Evolutionary conservation across 306 rosid genomes (phyloP).

Genomic region (Prunus mume): DNA sequence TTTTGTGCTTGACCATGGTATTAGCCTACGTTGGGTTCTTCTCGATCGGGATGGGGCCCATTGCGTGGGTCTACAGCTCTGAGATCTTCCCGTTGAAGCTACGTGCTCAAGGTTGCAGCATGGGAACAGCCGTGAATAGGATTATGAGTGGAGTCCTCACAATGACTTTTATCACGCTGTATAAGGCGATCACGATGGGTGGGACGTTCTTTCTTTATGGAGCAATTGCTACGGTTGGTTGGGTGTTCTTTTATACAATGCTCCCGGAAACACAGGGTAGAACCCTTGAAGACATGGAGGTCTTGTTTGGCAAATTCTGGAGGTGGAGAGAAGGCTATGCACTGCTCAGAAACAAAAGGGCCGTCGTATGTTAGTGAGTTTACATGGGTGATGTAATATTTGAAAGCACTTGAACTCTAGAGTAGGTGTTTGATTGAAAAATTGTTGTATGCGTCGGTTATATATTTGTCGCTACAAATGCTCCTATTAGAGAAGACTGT

Average conservation of each 20-base stretch:
- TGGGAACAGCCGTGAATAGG: conserved; percentile 48
- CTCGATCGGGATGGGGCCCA: conserved; percentile 54
- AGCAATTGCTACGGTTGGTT: conserved; percentile 20
- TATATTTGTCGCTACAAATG: too few species aligned
- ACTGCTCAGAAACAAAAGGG: neutral
- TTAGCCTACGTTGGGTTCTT: conserved; percentile 33
- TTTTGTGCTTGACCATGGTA: neutral
- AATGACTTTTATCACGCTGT: conserved; percentile 52
- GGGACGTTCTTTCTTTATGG: conserved; percentile 58
- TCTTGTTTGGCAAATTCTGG: conserved; percentile 44
- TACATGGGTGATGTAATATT: too few species aligned
- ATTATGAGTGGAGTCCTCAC: conserved; percentile 42
- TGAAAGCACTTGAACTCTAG: too few species aligned
- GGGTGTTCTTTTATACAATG: conserved; percentile 48
- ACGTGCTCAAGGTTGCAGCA: conserved; percentile 44
- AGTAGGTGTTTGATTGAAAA: too few species aligned
- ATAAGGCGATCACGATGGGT: conserved; percentile 44
- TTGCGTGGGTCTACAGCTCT: conserved; percentile 5
- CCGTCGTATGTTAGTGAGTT: too few species aligned
- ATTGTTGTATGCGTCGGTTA: too few species aligned
- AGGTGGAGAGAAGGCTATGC: neutral
- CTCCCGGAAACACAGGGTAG: conserved; percentile 65
- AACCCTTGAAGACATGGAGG: conserved; percentile 65
- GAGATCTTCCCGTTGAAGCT: conserved; percentile 28
- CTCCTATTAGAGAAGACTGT: too few species aligned